Base-by-base conservation (phyloP, 805 yeast genomes). In the Sugiyamaella marilandica region DNA sequence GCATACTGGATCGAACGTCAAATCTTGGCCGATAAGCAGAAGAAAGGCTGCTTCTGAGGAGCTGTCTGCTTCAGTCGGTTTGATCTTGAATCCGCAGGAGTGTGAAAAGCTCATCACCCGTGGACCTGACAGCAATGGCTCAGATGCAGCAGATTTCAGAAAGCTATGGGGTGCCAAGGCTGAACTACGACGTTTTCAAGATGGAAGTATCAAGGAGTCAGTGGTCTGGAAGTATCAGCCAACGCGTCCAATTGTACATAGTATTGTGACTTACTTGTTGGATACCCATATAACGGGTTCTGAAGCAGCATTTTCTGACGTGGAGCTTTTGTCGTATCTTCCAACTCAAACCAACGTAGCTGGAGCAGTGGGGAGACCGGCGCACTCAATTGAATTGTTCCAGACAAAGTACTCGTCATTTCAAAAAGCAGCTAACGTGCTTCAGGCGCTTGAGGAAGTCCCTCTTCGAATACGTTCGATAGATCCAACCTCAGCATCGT, bases 161-260 rank as follows among this genome's bases (percentile, higher is more conserved):
- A 71, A 80, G 5, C 91, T 94, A 65, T 94, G 99, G 99, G 97
- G 97, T 10, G 64, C 78, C 9, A 84, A 81, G 59, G 82, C 95
- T 0, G 87, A 94, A 11, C 74, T 94, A 52, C 82, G 99, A 74
- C 81, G 94, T 66, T 94, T 92, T 73, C 90, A 87, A 64, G 96
- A 94, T 69, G 97, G 97, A 36, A 75, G 85, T 2, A 90, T 94
- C 55, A 84, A 82, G 56, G 95, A 94, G 69, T 87, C 96, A 66
- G 95, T 94, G 52, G 85, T 90, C 31, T 94, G 98, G 98, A 63
- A 69, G 1, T 69, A 73, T 4, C 71, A 79, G 3, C 72, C 79
- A 5, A 71, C 74, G 19, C 83, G 80, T 52, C 85, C 94, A 0
- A 76, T 89, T 5, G 81, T 83, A 11, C 67, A 81, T 2, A 74